Percentiles rank a stretch among this genome's conserved stretches.
phyloP scores from a whole-genome alignment of 345 rosid genomes.

The Melastoma malabathricum region DNA sequence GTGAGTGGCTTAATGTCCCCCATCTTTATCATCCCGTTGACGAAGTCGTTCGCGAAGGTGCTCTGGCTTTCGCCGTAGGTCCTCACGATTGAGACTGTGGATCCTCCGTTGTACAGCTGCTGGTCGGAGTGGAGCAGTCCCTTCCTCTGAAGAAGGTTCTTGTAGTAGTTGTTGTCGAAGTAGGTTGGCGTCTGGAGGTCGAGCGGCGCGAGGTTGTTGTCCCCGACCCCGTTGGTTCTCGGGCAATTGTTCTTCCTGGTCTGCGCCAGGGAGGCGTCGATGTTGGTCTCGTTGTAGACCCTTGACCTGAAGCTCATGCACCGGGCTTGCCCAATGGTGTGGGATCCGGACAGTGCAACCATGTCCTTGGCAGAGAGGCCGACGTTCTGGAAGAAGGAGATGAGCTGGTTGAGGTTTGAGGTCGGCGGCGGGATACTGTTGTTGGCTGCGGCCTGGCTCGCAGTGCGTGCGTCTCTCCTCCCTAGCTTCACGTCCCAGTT shows the following conservation, averaged over 20 bases:
- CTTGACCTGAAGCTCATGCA: slow-evolving; percentile 27
- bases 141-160: slow-evolving; percentile 31
- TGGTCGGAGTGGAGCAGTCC: slow-evolving; percentile 49
- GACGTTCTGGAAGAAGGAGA: slow-evolving; percentile 35
- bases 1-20: slow-evolving; percentile 8
- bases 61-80: slow-evolving; percentile 23
- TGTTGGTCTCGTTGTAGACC: slow-evolving; percentile 34
- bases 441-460: slow-evolving; percentile 71
- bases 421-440: slow-evolving; percentile 57
- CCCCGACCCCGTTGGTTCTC: slow-evolving; percentile 10
- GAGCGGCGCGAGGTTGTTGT: slow-evolving; percentile 19
- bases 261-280: slow-evolving; percentile 25
- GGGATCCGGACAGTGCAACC: slow-evolving; percentile 69
- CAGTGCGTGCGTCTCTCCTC: slow-evolving; percentile 67
- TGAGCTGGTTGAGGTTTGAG: slow-evolving; percentile 37
- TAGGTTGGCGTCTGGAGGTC: slow-evolving; percentile 29
- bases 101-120: slow-evolving; percentile 28
- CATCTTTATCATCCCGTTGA: slow-evolving; percentile 8
- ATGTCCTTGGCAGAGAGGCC: slow-evolving; percentile 65
- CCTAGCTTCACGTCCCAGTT: slow-evolving; percentile 76
- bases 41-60: slow-evolving; percentile 11
- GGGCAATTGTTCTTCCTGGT: slow-evolving; percentile 31
- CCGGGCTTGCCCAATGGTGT: slow-evolving; percentile 43
- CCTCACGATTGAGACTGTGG: slow-evolving; percentile 27
- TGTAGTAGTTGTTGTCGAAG: slow-evolving; percentile 44